Evolutionary conservation across 148 eudicot species (phyloP).

Genomic region (Selenicereus undatus): DNA sequence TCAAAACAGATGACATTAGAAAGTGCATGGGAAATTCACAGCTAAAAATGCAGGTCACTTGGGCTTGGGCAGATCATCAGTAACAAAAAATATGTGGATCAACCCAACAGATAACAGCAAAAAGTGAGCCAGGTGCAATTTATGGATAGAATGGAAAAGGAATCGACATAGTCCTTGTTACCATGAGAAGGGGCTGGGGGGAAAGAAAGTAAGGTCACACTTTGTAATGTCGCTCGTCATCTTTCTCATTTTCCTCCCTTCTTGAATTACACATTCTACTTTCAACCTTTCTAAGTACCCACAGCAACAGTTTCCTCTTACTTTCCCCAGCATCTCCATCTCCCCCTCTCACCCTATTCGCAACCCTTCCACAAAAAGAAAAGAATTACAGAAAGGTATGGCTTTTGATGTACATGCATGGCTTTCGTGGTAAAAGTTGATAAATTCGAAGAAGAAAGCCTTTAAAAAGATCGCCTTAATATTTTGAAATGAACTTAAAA

Average conservation of each 20-base stretch:
- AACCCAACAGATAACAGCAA: background rate
- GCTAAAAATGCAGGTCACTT: background rate
- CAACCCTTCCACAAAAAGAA: background rate
- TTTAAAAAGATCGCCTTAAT: background rate
- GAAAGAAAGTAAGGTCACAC: background rate
- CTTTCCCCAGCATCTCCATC: background rate
- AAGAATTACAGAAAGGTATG: background rate
- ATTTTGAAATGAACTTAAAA: background rate
- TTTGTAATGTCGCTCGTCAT: background rate
- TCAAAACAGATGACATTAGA: background rate
- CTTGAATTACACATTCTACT: background rate
- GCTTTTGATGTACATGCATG: background rate
- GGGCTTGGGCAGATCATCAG: background rate
- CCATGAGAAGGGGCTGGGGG: background rate
- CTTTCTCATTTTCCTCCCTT: background rate
- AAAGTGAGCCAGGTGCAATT: background rate
- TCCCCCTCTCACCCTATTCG: background rate
- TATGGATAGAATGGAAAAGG: background rate
- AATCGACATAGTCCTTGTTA: background rate
- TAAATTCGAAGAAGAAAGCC: background rate
- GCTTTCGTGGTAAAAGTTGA: background rate
- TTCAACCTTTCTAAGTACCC: background rate
- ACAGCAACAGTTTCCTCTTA: background rate
- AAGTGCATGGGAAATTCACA: background rate
- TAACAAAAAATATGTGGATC: background rate